A percentile compares a stretch with the other conserved stretches of the same genome.
Evolutionary conservation across 2,329 filamentous ascomycete species (phyloP).

Genomic region (Chrysoporthe austroafricana): DNA sequence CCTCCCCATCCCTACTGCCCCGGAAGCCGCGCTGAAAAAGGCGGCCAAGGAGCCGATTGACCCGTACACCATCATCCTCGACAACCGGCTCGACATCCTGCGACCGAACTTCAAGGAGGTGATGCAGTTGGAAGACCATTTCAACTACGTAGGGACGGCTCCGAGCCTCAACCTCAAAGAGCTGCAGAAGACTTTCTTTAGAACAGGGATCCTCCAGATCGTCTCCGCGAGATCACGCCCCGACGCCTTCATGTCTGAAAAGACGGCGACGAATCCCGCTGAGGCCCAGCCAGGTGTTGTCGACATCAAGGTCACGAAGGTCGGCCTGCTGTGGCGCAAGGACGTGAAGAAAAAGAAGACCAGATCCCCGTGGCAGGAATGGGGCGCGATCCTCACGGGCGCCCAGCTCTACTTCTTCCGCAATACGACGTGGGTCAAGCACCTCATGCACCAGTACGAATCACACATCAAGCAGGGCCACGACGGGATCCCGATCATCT

Average conservation of each 20-base stretch:
- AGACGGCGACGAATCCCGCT: constrained; percentile 80
- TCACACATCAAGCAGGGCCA: constrained; percentile 77
- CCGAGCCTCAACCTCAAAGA: constrained; percentile 77
- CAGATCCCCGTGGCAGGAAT: constrained; percentile 96
- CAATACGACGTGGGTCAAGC: constrained; percentile 91
- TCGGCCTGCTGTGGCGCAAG: constrained; percentile 93
- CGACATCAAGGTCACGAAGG: constrained; percentile 96
- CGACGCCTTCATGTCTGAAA: constrained; percentile 91
- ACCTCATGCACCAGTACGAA: constrained; percentile 85
- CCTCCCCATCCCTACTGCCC: constrained; percentile 62
- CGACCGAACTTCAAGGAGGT: constrained; percentile 89
- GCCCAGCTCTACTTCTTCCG: constrained; percentile 97
- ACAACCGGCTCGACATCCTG: constrained; percentile 81
- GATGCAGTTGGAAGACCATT: constrained; percentile 89
- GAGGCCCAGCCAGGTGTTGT: constrained; percentile 91
- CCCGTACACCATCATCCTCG: constrained; percentile 91
- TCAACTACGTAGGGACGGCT: constrained; percentile 81
- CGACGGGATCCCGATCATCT: constrained; percentile 77
- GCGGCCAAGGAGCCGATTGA: constrained; percentile 84
- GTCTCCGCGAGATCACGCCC: constrained; percentile 91
- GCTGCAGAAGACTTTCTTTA: constrained; percentile 86
- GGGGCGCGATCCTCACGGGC: constrained; percentile 95
- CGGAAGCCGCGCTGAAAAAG: constrained; percentile 64
- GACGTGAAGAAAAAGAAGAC: constrained; percentile 92
- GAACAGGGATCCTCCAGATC: constrained; percentile 90